Evolutionary conservation across 2,329 filamentous ascomycete species (phyloP).

Genomic region (Pestalotiopsis sp.): DNA sequence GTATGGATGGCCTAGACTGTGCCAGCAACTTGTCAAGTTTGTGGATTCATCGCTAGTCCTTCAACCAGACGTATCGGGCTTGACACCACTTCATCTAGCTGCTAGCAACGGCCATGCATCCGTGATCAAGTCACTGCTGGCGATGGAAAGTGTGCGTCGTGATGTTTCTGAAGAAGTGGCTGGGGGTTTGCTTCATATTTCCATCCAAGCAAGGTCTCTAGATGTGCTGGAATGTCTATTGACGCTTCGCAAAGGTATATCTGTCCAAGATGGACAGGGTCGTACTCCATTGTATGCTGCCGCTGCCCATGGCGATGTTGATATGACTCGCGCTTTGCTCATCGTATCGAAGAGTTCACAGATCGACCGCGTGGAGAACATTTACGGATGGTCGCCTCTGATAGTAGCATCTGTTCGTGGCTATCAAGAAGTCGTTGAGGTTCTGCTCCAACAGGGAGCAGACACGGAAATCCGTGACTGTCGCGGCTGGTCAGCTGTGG

Average conservation of each 20-base stretch:
- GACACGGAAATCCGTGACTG: not conserved
- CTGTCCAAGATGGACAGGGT: not conserved
- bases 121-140: conserved; percentile 5
- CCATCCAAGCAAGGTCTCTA: conserved; percentile 1
- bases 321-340: conserved; percentile 5
- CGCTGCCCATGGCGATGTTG: not conserved
- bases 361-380: conserved; percentile 1
- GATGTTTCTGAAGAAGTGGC: conserved; percentile 4
- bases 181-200: conserved; percentile 5
- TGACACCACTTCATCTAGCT: conserved; percentile 12
- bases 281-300: conserved; percentile 10
- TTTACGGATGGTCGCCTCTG: conserved; percentile 12
- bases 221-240: conserved; percentile 4
- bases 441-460: conserved; percentile 11
- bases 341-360: not conserved
- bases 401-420: conserved; percentile 11
- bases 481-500: conserved; percentile 16
- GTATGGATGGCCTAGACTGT: conserved; percentile 10
- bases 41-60: conserved; percentile 11
- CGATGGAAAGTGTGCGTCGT: not conserved
- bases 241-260: conserved; percentile 7
- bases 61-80: conserved; percentile 1
- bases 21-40: conserved; percentile 9
- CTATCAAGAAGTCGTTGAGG: conserved; percentile 9
- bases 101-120: not conserved